Evolutionary conservation across 768 basidiomycete genomes (phyloP).

Genomic region (Mycena rebaudengoi): DNA sequence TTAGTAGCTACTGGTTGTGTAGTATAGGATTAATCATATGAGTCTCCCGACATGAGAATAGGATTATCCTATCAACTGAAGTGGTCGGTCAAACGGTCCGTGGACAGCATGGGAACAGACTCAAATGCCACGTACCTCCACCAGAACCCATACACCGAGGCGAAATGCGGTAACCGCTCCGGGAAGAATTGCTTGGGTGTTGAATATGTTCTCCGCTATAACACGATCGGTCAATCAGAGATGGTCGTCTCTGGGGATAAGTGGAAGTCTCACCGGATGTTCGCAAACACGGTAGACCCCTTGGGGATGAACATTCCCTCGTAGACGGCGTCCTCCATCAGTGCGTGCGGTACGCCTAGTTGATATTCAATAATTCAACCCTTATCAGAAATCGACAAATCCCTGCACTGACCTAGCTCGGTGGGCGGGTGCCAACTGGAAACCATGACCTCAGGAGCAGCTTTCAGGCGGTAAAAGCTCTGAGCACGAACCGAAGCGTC

Average conservation of each 20-base stretch:
- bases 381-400: no score
- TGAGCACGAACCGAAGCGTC: no score
- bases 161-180: constrained; percentile 28
- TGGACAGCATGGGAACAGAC: neutral
- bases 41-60: no score
- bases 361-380: neutral
- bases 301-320: no score
- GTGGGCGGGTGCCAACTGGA: neutral
- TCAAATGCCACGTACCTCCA: constrained; percentile 25
- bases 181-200: constrained; percentile 34
- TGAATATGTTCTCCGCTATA: constrained; percentile 28
- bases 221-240: neutral
- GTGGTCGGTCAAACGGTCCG: neutral
- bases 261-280: no score
- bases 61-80: no score
- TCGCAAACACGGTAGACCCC: no score
- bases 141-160: constrained; percentile 31
- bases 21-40: no score
- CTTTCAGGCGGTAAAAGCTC: neutral
- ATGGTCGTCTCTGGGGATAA: no score
- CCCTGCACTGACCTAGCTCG: neutral
- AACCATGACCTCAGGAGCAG: constrained; percentile 19
- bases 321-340: no score
- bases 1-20: no score
- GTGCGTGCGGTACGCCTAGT: no score